Conservation (phyloP, 306 rosid species). For the Sicyos baderoa region DNA sequence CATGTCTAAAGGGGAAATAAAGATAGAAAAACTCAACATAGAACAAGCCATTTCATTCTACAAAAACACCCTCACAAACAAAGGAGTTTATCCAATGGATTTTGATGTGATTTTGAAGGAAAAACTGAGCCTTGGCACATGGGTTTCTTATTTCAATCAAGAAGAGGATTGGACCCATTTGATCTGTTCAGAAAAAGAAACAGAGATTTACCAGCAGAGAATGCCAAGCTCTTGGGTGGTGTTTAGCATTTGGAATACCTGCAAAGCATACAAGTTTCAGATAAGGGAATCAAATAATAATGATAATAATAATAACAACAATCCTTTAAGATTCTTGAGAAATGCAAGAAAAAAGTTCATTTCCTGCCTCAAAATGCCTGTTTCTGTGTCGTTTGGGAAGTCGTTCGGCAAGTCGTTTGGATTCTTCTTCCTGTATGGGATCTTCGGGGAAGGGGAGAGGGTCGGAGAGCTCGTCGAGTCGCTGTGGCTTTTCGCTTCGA, state of each 20-base stretch:
- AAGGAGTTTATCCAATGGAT: constrained; percentile 47
- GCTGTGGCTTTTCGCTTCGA: constrained; percentile 49
- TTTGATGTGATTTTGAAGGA: constrained; percentile 55
- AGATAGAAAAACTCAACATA: constrained; percentile 40
- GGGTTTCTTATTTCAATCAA: constrained; percentile 56
- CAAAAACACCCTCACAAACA: constrained; percentile 32
- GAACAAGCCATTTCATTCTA: constrained; percentile 50
- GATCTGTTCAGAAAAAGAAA: constrained; percentile 16
- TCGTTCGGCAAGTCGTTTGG: constrained; percentile 29
- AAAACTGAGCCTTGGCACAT: constrained; percentile 56
- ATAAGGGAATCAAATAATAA: constrained; percentile 31
- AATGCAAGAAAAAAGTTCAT: constrained; percentile 49
- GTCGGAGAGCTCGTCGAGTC: constrained; percentile 50
- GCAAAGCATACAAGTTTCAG: constrained; percentile 50
- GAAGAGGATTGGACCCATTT: constrained; percentile 39
- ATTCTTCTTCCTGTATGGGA: constrained; percentile 50
- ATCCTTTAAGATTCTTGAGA: constrained; percentile 35
- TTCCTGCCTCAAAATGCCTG: constrained; percentile 44
- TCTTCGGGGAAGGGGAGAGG: constrained; percentile 63
- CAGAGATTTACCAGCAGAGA: constrained; percentile 25
- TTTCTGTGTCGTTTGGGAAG: constrained; percentile 23
- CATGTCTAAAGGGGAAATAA: constrained; percentile 31
- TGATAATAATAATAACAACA: too few species aligned
- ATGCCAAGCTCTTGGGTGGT: constrained; percentile 48
- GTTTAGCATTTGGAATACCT: constrained; percentile 62